A percentile compares a stretch with the other conserved stretches of the same genome.
Evolutionary conservation across 2,329 filamentous ascomycete genomes (phyloP).

Genomic region (Geoglossum cookeanum): DNA sequence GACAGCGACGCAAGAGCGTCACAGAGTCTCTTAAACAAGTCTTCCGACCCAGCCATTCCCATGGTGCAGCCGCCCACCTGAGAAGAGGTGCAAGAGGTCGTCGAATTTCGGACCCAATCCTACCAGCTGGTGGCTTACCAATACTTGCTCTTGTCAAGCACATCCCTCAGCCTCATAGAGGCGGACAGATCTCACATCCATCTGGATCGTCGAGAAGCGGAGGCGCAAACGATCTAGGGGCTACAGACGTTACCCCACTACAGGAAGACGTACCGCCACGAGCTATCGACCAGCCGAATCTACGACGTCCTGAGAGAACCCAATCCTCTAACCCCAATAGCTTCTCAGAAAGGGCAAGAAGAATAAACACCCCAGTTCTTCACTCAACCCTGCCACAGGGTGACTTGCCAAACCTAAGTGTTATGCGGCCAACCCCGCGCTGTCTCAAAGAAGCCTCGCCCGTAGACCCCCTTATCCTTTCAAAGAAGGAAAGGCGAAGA

Average conservation of each 20-base stretch:
- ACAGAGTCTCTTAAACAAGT: background rate
- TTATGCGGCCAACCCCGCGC: too few species aligned
- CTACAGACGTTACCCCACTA: background rate
- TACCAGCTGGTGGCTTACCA: background rate
- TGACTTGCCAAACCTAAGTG: background rate
- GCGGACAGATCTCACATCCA: too few species aligned
- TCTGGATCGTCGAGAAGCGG: too few species aligned
- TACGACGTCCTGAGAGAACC: background rate
- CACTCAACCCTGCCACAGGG: background rate
- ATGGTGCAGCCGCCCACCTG: too few species aligned
- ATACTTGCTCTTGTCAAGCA: background rate
- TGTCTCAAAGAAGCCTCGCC: too few species aligned
- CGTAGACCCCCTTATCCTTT: background rate
- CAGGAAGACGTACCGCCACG: background rate
- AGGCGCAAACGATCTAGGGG: background rate
- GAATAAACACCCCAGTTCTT: background rate
- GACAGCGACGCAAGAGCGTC: background rate
- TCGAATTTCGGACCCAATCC: background rate
- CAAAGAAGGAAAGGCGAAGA: too few species aligned
- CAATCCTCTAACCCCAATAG: background rate
- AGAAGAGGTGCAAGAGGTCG: background rate
- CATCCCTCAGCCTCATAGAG: too few species aligned
- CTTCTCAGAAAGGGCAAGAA: background rate
- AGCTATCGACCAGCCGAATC: too few species aligned
- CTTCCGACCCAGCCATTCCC: background rate